Percentiles rank a stretch among this genome's conserved stretches.
phyloP scores from a whole-genome alignment of 192 early-diverging fungal species.

The Podila minutissima region DNA sequence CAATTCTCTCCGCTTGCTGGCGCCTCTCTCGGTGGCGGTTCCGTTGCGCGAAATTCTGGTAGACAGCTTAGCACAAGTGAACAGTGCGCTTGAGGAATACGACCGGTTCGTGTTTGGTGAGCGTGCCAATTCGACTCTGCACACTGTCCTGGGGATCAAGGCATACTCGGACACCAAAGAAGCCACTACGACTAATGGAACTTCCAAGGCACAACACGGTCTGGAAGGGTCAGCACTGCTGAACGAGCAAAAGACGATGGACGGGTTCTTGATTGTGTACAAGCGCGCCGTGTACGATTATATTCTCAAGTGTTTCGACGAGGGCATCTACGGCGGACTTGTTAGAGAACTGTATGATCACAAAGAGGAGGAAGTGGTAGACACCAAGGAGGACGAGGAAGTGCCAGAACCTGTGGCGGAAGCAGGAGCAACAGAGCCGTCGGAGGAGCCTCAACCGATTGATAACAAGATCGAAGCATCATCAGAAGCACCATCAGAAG shows the following conservation, averaged over 20 bases:
- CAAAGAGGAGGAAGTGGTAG: background rate
- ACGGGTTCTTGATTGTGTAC: constrained; percentile 42
- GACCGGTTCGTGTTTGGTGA: constrained; percentile 44
- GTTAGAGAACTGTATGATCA: constrained; percentile 9
- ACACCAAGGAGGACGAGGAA: background rate
- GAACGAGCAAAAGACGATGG: constrained; percentile 46
- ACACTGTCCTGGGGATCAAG: background rate
- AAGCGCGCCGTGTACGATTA: constrained; percentile 48
- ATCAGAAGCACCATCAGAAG: background rate
- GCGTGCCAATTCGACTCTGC: constrained; percentile 6
- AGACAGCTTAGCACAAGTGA: constrained; percentile 28
- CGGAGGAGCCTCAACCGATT: background rate
- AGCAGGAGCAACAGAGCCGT: background rate
- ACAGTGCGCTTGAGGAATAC: constrained; percentile 34
- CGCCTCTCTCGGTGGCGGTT: constrained; percentile 55
- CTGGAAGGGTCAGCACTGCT: constrained; percentile 27
- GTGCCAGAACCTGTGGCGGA: background rate
- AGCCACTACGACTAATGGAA: background rate
- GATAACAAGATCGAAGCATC: background rate
- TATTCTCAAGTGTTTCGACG: constrained; percentile 54
- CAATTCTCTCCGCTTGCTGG: constrained; percentile 71
- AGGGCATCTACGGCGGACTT: constrained; percentile 56
- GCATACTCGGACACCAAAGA: background rate
- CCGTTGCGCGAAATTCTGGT: constrained; percentile 38
- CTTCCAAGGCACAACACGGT: background rate